Base-by-base conservation (phyloP, 169 alveolate genomes). In the Plasmodium chabaudi region DNA sequence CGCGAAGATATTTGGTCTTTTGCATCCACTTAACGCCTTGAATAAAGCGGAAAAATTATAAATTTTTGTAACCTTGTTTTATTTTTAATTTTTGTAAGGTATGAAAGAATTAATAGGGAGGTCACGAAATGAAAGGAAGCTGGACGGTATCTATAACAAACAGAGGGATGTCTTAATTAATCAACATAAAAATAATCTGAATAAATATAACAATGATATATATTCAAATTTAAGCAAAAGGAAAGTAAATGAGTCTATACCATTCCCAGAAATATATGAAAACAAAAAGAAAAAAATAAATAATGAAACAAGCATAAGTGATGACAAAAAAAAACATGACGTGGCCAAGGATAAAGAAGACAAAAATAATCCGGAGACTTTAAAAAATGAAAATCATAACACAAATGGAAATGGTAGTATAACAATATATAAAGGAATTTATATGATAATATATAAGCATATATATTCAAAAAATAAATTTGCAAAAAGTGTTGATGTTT, bases 61-160 rank as follows among this genome's bases (percentile, higher is more conserved):
- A 34, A 34, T 34, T 34, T 34, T 34, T 34, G 42, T 34, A 34
- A 34, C 42, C 42, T 34, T 34, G 42, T 15, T 59, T 68, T 72
- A 42, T 42, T 82, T 79, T 82, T 82, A 15, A 6, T 25, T 82
- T 82, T 68, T 53, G 19, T 34, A 82, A 68, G 90, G 84, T 46
- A 82, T 82, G 90, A 82, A 82, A 55, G 93, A 93, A 73, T 89
- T 93, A 57, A 71, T 93, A 61, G 96, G 96, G 27, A 84, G 96
- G 34, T 92, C 96, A 19, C 93, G 94, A 23, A 93, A 93, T 53
- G 96, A 93, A 65, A 88, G 96, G 17, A 68, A 88, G 21, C 56
- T 93, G 27, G 96, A 93, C 49, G 92, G 96, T 9, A 77, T 93
- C 44, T 93, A 93, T 65, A 93, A 92, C 25, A 88, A 74, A 53